Base-by-base conservation (phyloP, 441 rosid genomes). In the Raphanus hybrid region DNA sequence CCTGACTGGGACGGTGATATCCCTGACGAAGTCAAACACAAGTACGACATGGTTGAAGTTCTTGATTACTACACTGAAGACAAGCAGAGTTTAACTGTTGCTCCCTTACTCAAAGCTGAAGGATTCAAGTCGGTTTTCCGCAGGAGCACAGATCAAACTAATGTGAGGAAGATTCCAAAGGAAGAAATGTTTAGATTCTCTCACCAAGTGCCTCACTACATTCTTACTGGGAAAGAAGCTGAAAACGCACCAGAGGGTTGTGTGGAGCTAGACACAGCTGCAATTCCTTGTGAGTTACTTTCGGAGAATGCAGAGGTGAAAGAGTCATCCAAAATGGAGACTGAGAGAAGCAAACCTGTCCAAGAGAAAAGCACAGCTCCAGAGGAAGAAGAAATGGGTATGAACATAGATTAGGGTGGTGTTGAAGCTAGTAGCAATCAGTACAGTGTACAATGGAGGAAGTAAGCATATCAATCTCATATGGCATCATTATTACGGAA, bases 261-360 rank as follows among this genome's bases (percentile, higher is more conserved):
- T 74, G 76, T 87, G 76, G 99, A 96, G 66, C 84, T 94, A 55
- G 99, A 96, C 84, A 98, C 98, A 0, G 98, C 99, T n/a, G 99
- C 99, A 57, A 87, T 88, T 23, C 92, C 97, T 1, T 55, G 83
- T 66, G 99, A 90, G 12, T 88, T 92, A 16, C 87, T 84, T 65
- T 83, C 64, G 9, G 86, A 82, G 70, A 67, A 75, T 27, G 75
- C 32, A 18, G 78, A 76, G 61, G 60, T 48, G 12, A 75, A 60
- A 59, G 84, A 82, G 55, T 29, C 75, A 16, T 55, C 45, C 7
- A 18, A 32, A 61, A 62, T 45, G 29, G 61, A 9, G 12, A 10
- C 1, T 41, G 85, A 65, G 60, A 54, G 60, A 20, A 60, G 41
- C 11, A 69, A 57, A 58, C 11, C 70, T 52, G 63, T 62, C 0